Percentiles rank a stretch among this genome's conserved stretches.
Conservation (phyloP, 1,139 yeast species). For the Debaryomycetaceae sp. region DNA sequence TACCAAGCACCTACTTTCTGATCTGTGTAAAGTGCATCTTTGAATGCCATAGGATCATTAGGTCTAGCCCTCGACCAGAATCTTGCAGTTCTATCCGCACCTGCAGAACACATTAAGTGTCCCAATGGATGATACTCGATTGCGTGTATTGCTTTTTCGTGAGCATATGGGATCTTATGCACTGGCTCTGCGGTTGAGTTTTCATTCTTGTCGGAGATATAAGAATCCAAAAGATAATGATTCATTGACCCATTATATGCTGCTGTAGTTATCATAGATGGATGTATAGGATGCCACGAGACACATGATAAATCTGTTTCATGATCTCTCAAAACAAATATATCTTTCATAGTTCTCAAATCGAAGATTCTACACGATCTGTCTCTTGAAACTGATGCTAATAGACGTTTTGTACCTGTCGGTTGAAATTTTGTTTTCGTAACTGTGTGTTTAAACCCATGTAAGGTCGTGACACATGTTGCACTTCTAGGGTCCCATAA, state of each 20-base stretch:
- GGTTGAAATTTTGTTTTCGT: slow-evolving; percentile 81
- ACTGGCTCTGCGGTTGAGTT: slow-evolving; percentile 38
- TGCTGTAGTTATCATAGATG: slow-evolving; percentile 77
- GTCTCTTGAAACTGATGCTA: slow-evolving; percentile 88
- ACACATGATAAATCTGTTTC: slow-evolving; percentile 84
- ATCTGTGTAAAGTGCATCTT: slow-evolving; percentile 70
- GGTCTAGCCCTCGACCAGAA: slow-evolving; percentile 96
- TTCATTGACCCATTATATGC: slow-evolving; percentile 85
- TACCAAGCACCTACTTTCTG: slow-evolving; percentile 74
- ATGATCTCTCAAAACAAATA: slow-evolving; percentile 69
- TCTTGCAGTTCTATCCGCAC: slow-evolving; percentile 90
- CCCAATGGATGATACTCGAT: slow-evolving; percentile 93
- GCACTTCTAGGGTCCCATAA: slow-evolving; percentile 93
- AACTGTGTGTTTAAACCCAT: slow-evolving; percentile 93
- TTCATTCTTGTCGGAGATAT: slow-evolving; percentile 28
- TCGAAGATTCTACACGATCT: slow-evolving; percentile 86
- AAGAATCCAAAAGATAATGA: slow-evolving; percentile 68
- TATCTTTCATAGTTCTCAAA: slow-evolving; percentile 76
- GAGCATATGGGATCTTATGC: slow-evolving; percentile 84
- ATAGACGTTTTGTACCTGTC: slow-evolving; percentile 59
- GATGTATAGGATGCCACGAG: slow-evolving; percentile 91
- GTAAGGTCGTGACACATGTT: slow-evolving; percentile 71
- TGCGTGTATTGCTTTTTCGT: slow-evolving; percentile 88
- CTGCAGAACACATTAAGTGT: slow-evolving; percentile 85
- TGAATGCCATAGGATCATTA: slow-evolving; percentile 77